These are phyloP conservation scores for Fraxinus sp. DNA, from an alignment of 305 asterid genomes.

Conservation along the genomic window DNA sequence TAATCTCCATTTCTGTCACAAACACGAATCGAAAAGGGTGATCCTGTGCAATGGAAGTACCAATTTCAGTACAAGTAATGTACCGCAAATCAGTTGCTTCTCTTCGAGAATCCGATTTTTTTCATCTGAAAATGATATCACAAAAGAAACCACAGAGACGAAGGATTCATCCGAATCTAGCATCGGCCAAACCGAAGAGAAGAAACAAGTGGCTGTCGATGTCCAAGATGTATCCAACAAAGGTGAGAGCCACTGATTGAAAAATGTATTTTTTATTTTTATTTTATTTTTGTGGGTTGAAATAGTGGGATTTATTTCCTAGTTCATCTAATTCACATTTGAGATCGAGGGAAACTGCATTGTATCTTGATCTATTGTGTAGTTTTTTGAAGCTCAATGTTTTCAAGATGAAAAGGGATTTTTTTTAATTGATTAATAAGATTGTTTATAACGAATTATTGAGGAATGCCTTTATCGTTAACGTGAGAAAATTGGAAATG, in stretches of 20 bases:
- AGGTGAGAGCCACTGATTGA: slow-evolving; percentile 33
- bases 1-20: slow-evolving; percentile 31
- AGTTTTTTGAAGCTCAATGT: background rate
- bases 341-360: background rate
- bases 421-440: background rate
- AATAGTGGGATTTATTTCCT: background rate
- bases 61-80: slow-evolving; percentile 10
- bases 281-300: background rate
- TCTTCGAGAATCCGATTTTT: slow-evolving; percentile 43
- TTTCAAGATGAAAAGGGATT: background rate
- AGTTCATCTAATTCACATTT: background rate
- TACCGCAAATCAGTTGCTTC: slow-evolving; percentile 24
- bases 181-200: slow-evolving; percentile 27
- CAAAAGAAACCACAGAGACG: slow-evolving; percentile 14
- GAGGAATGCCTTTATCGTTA: too few species aligned
- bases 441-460: background rate
- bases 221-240: slow-evolving; percentile 52
- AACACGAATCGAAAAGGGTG: slow-evolving; percentile 19
- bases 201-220: slow-evolving; percentile 26
- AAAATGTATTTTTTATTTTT: background rate
- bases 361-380: background rate
- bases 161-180: slow-evolving; percentile 32
- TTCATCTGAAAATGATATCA: slow-evolving; percentile 47
- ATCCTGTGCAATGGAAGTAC: background rate
- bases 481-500: background rate